A percentile compares a stretch with the other conserved stretches of the same genome.
These are phyloP conservation scores for Alternaria arborescens DNA, from an alignment of 2,329 filamentous ascomycete species.

Conservation along the genomic window DNA sequence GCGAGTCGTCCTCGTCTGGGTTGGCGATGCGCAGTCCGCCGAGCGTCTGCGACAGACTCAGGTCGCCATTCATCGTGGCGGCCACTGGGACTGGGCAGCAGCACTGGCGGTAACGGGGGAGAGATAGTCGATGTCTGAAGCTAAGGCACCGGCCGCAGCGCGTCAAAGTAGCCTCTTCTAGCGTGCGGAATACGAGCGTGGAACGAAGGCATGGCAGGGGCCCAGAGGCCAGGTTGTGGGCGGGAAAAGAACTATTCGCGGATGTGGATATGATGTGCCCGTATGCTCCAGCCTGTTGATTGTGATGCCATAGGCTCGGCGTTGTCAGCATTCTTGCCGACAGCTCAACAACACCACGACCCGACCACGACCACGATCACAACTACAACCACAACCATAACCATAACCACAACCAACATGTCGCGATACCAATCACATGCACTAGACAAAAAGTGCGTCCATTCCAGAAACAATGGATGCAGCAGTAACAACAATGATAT, in stretches of 20 bases:
- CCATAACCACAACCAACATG: background rate
- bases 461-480: too few relatives aligned
- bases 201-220: conserved; percentile 38
- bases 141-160: conserved; percentile 31
- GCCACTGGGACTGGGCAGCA: conserved; percentile 34
- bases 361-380: background rate
- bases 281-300: conserved; percentile 6
- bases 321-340: conserved; percentile 1
- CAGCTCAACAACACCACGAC: background rate
- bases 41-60: conserved; percentile 90
- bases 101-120: conserved; percentile 29
- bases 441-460: background rate
- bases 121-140: conserved; percentile 26
- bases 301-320: conserved; percentile 34
- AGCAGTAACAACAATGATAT: background rate
- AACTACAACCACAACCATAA: background rate
- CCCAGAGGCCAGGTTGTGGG: conserved; percentile 42
- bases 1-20: conserved; percentile 75
- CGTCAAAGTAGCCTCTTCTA: conserved; percentile 26
- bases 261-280: conserved; percentile 28
- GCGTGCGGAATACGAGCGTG: conserved; percentile 21
- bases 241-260: conserved; percentile 22
- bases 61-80: conserved; percentile 81
- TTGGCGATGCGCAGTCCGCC: conserved; percentile 97
- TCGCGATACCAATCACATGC: background rate